Evolutionary conservation across 2,329 filamentous ascomycete species (phyloP).

Genomic region (Onygenales sp.): DNA sequence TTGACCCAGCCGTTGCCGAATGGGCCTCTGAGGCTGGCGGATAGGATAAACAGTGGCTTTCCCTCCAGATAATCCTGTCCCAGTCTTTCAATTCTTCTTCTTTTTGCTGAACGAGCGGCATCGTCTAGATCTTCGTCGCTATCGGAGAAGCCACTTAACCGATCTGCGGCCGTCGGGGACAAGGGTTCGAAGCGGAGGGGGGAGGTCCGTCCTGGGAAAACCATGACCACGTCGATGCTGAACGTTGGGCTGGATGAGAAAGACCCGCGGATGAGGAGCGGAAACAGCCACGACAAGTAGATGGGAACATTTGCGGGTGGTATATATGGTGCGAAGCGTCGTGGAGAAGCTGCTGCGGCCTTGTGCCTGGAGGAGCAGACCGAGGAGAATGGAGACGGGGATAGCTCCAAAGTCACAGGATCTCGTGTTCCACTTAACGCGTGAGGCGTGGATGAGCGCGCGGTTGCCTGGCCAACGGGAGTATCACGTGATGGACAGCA

Average conservation of each 20-base stretch:
- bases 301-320: slow-evolving; percentile 6
- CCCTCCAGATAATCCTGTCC: slow-evolving; percentile 34
- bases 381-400: not conserved
- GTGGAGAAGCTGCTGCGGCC: not conserved
- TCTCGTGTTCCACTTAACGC: slow-evolving; percentile 2
- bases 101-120: slow-evolving; percentile 24
- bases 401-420: slow-evolving; percentile 1
- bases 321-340: not conserved
- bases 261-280: slow-evolving; percentile 5
- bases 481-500: not conserved
- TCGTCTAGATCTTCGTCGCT: slow-evolving; percentile 33
- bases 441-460: not conserved
- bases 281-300: slow-evolving; percentile 2
- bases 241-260: not conserved
- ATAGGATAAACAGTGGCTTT: slow-evolving; percentile 35
- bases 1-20: slow-evolving; percentile 37
- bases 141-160: slow-evolving; percentile 15
- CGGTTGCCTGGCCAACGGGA: not conserved
- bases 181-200: slow-evolving; percentile 27
- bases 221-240: slow-evolving; percentile 1
- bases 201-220: slow-evolving; percentile 16
- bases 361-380: not conserved
- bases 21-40: slow-evolving; percentile 36
- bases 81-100: slow-evolving; percentile 33
- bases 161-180: slow-evolving; percentile 16